phyloP scores from a whole-genome alignment of 1,139 yeast species.

The Blastobotrys malaysiensis region DNA sequence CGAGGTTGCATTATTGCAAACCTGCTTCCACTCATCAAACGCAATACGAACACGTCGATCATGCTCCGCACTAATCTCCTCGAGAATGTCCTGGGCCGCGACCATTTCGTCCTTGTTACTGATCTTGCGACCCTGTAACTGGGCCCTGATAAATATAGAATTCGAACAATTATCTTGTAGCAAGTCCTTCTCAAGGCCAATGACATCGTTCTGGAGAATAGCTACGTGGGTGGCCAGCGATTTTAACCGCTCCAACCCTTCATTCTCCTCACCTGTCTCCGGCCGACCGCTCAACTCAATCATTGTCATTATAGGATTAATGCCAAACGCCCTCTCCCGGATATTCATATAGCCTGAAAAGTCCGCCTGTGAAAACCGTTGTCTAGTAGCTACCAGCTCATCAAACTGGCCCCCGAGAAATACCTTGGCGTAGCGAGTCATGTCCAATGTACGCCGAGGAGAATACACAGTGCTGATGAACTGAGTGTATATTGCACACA shows the following conservation, averaged over 20 bases:
- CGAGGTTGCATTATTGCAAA: neutral
- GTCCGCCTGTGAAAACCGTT: neutral
- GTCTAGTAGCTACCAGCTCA: neutral
- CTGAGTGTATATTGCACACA: neutral
- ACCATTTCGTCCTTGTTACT: neutral
- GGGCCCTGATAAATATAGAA: neutral
- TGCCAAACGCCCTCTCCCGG: neutral
- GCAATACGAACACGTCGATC: neutral
- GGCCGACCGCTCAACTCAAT: neutral
- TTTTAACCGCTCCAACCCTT: neutral
- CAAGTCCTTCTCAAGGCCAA: neutral
- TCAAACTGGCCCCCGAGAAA: neutral
- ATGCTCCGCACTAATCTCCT: neutral
- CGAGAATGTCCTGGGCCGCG: neutral
- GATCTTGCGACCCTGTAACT: neutral
- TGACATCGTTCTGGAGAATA: neutral
- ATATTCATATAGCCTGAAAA: neutral
- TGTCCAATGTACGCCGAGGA: neutral
- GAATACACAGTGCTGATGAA: neutral
- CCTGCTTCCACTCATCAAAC: neutral
- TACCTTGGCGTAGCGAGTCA: neutral
- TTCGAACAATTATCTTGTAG: neutral
- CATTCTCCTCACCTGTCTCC: neutral
- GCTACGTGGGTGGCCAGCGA: neutral
- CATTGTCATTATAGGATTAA: neutral